Evolutionary conservation across 495 filamentous ascomycete genomes (phyloP).

Genomic region (Neurospora tetraspora): DNA sequence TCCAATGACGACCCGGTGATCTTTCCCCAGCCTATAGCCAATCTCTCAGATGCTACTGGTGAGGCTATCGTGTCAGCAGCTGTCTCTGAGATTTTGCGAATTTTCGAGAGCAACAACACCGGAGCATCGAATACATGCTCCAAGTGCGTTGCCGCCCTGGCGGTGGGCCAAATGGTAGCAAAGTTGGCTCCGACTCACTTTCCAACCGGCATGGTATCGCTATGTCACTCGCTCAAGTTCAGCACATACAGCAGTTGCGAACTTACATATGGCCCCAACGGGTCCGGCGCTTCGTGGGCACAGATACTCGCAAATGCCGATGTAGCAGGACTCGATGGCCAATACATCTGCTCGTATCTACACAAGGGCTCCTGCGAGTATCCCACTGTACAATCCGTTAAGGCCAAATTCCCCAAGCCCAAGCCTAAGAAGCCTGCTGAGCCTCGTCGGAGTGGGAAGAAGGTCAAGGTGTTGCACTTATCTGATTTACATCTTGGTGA

Average conservation of each 20-base stretch:
- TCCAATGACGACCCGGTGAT: conserved; percentile 40
- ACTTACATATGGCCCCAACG: conserved; percentile 32
- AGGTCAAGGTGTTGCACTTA: conserved; percentile 49
- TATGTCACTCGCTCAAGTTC: conserved; percentile 39
- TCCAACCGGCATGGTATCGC: conserved; percentile 38
- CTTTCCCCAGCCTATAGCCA: conserved; percentile 33
- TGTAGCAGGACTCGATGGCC: conserved; percentile 44
- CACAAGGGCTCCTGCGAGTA: conserved; percentile 36
- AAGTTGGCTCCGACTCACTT: conserved; percentile 36
- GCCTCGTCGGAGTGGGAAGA: conserved; percentile 39
- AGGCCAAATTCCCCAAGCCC: conserved; percentile 46
- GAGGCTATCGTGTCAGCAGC: conserved; percentile 31
- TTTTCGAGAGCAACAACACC: conserved; percentile 31
- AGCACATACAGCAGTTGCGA: conserved; percentile 35
- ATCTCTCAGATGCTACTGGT: conserved; percentile 30
- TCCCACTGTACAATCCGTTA: conserved; percentile 32
- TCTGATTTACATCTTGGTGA: conserved; percentile 46
- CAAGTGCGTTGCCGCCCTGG: conserved; percentile 42
- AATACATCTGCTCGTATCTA: conserved; percentile 47
- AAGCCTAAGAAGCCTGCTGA: conserved; percentile 35
- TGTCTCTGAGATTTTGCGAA: conserved; percentile 31
- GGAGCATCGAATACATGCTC: conserved; percentile 34
- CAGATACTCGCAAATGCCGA: conserved; percentile 47
- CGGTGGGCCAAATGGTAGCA: conserved; percentile 40
- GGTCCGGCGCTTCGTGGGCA: conserved; percentile 46